A percentile compares a stretch with the other conserved stretches of the same genome.
Conservation (phyloP, 441 rosid genomes). For the Syzygium malaccense region DNA sequence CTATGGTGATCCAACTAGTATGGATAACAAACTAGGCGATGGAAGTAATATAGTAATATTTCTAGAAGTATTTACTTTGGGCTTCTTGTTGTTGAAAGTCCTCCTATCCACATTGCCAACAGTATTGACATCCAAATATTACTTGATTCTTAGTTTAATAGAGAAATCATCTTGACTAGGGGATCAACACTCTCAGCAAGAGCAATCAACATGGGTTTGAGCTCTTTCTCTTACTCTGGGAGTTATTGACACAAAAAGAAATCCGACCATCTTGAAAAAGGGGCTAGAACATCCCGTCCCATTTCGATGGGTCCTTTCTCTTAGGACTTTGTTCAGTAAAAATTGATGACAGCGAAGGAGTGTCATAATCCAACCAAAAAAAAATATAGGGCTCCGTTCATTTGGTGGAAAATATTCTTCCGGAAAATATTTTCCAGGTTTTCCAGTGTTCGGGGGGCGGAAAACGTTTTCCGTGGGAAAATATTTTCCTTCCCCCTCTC, state of each 20-base stretch:
- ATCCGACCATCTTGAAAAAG: not conserved
- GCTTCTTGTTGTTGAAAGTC: not conserved
- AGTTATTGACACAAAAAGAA: not conserved
- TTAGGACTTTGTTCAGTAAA: not conserved
- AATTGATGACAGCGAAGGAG: not conserved
- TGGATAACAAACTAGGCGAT: fast-evolving
- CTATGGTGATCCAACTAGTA: not conserved
- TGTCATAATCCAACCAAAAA: not conserved
- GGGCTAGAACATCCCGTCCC: not conserved
- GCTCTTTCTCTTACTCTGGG: not conserved
- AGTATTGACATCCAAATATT: not conserved
- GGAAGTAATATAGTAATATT: not conserved
- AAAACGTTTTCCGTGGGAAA: too few relatives aligned
- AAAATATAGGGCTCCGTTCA: too few relatives aligned
- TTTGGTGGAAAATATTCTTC: too few relatives aligned
- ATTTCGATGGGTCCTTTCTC: not conserved
- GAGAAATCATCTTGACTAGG: not conserved
- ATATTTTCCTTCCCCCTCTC: too few relatives aligned
- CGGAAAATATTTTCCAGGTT: too few relatives aligned
- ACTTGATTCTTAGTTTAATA: not conserved
- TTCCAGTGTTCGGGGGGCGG: too few relatives aligned
- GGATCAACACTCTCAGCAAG: not conserved
- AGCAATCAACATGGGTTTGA: not conserved
- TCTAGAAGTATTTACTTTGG: not conserved
- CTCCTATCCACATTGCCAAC: not conserved